Evolutionary conservation across 2,329 filamentous ascomycete genomes (phyloP), one percentile per base, ranked within the genome.

Genomic region (Helotiales sp.): DNA sequence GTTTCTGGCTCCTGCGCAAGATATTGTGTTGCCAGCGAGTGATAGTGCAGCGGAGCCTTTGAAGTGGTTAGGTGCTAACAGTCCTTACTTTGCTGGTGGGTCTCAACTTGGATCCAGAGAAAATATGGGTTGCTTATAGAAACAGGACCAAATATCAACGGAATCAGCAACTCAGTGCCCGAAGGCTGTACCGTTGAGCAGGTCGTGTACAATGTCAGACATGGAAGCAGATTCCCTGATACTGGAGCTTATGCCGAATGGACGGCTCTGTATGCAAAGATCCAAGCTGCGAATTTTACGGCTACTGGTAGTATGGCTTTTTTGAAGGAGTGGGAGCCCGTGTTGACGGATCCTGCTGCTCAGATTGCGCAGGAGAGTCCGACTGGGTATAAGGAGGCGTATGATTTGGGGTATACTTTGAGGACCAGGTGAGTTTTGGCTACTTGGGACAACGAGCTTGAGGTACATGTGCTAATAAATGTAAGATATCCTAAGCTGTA

Each of bases 211-310:
- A 73, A 84, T 31, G 76, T 78, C 1, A 79, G 84, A 17, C 85
- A 87, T 72, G 86, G 85, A 17, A 85, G 82, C 40, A 77, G 85
- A 40, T 89, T 81, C 65, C 85, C 84, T 0, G 85, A 87, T 61
- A 72, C 72, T 1, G 82, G 84, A 3, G 83, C 86, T 5, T 86
- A 87, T 59, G 72, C 74, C 5, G 76, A 77, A 46, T 89, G 85
- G 85, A 69, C 77, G 1, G 73, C 74, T 4, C 75, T 81, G 71
- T 70, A 75, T 40, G 63, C 73, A 2, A 73, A 76, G 50, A 29
- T 88, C 31, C 77, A 81, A 68, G 72, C 73, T 7, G 75, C 78
- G 2, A 74, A 78, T 15, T 85, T 86, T 68, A 80, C 76, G 1
- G 79, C 82, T 5, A 75, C 67, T 0, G 81, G 81, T 3, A 70